phyloP scores from a whole-genome alignment of 2,329 filamentous ascomycete species.

The Aspergillus ustus region DNA sequence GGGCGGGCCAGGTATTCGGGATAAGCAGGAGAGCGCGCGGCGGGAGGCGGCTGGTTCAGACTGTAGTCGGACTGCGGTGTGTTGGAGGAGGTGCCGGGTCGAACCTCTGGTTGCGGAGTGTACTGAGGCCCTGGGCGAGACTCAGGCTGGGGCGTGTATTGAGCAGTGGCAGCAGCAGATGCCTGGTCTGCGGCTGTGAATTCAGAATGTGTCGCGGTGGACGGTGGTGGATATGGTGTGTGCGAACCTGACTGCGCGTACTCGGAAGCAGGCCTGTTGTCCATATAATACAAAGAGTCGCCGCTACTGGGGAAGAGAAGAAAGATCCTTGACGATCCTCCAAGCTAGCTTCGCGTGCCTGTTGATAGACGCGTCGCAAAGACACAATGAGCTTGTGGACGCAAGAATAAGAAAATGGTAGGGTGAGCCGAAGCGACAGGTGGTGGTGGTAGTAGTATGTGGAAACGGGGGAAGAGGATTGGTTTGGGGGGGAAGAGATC shows the following conservation, averaged over 20 bases:
- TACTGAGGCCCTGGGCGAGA: constrained; percentile 65
- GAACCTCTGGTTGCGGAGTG: constrained; percentile 78
- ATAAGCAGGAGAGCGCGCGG: constrained; percentile 81
- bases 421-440: constrained; percentile 20
- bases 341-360: constrained; percentile 32
- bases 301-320: constrained; percentile 21
- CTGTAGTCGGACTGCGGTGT: constrained; percentile 91
- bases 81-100: constrained; percentile 67
- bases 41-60: constrained; percentile 71
- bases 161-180: constrained; percentile 70
- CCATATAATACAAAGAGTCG: constrained; percentile 54
- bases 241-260: constrained; percentile 88
- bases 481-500: constrained; percentile 21
- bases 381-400: constrained; percentile 36
- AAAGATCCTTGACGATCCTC: constrained; percentile 28
- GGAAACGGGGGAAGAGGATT: constrained; percentile 19
- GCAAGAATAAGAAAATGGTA: constrained; percentile 21
- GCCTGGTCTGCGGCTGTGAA: constrained; percentile 83
- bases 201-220: constrained; percentile 74
- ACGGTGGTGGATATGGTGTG: constrained; percentile 59
- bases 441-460: background rate
- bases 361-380: constrained; percentile 36
- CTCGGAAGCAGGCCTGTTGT: constrained; percentile 69
- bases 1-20: constrained; percentile 84
- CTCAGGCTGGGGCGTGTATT: constrained; percentile 47